Percentiles rank a stretch among this genome's conserved stretches.
Evolutionary conservation across 306 rosid genomes (phyloP).

Genomic region (Aeschynomene evenia): DNA sequence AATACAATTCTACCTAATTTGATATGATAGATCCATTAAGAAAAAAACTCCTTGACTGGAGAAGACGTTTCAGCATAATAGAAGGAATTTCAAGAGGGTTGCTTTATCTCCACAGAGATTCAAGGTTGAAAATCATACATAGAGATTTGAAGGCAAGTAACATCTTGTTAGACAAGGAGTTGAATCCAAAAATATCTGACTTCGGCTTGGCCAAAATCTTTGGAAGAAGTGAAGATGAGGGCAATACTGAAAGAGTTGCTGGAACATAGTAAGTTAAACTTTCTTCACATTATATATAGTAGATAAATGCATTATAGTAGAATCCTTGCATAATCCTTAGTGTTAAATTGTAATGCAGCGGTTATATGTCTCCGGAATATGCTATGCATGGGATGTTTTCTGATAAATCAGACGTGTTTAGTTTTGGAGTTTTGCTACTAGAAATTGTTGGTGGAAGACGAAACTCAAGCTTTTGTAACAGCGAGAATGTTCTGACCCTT

Average conservation of each 20-base stretch:
- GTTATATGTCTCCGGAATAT: constrained; percentile 38
- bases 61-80: background rate
- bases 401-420: constrained; percentile 38
- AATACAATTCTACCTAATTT: background rate
- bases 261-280: constrained; percentile 15
- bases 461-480: constrained; percentile 27
- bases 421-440: constrained; percentile 36
- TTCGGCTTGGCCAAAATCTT: constrained; percentile 30
- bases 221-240: constrained; percentile 14
- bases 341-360: constrained; percentile 15
- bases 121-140: constrained; percentile 11
- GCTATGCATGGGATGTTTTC: constrained; percentile 31
- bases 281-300: too few relatives aligned
- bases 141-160: constrained; percentile 29
- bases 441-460: constrained; percentile 34
- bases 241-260: background rate
- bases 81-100: constrained; percentile 25
- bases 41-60: constrained; percentile 11
- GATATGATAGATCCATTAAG: background rate
- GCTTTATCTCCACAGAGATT: constrained; percentile 28
- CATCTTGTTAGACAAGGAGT: background rate
- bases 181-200: constrained; percentile 19
- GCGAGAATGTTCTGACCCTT: constrained; percentile 9
- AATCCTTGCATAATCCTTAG: too few relatives aligned
- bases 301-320: too few relatives aligned